Conservation (phyloP, 1,284 basidiomycete genomes). For the Fistulina hepatica region DNA sequence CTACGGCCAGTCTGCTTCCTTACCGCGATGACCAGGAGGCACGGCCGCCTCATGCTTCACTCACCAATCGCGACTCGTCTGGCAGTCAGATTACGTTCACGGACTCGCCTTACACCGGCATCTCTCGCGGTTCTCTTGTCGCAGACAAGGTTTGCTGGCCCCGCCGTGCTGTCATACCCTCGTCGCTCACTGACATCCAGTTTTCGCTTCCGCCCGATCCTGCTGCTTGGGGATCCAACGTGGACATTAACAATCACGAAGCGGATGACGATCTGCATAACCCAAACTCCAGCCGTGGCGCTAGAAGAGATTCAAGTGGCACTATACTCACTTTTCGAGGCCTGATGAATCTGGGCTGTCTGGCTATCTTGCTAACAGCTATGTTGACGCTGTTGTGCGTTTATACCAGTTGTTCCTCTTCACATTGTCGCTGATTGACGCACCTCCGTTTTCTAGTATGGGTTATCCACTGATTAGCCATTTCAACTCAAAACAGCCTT, state of each 20-base stretch:
- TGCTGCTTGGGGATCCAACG: conserved; percentile 52
- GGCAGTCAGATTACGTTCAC: too few species aligned
- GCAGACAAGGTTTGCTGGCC: too few species aligned
- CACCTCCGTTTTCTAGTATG: conserved; percentile 21
- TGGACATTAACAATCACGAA: conserved; percentile 35
- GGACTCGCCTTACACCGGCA: too few species aligned
- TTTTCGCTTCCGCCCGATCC: conserved; percentile 67
- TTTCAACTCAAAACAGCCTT: conserved; percentile 31
- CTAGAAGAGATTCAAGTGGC: conserved; percentile 47
- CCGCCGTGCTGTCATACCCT: too few species aligned
- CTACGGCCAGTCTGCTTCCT: too few species aligned
- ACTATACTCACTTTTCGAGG: conserved; percentile 64
- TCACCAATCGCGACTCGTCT: too few species aligned
- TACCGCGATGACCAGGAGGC: too few species aligned
- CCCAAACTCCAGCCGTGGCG: conserved; percentile 62
- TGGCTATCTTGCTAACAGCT: conserved; percentile 48
- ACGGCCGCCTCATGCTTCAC: too few species aligned
- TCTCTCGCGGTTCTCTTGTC: too few species aligned
- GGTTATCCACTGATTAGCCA: conserved; percentile 22
- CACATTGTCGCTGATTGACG: background rate
- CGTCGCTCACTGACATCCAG: too few species aligned
- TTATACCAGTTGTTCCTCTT: conserved; percentile 1
- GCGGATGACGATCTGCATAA: conserved; percentile 66
- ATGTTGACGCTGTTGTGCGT: conserved; percentile 67
- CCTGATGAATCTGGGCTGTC: conserved; percentile 66